phyloP scores from a whole-genome alignment of 2,329 filamentous ascomycete species.

The Sporothrix phasma region DNA sequence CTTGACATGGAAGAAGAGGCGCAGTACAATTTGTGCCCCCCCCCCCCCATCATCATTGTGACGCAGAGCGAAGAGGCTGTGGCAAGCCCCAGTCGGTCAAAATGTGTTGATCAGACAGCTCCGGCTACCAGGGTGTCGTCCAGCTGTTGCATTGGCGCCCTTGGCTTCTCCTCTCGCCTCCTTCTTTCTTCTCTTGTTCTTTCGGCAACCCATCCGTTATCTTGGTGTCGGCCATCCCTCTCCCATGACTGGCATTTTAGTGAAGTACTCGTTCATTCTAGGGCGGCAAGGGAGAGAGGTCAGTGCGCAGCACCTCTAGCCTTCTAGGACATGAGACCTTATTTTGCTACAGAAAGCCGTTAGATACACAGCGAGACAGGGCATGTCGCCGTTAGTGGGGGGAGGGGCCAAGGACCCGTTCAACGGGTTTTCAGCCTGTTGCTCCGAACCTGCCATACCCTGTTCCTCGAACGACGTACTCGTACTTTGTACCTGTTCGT shows the following conservation, averaged over 20 bases:
- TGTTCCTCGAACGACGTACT: not conserved
- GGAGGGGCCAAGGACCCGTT: not conserved
- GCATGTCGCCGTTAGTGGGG: too few relatives aligned
- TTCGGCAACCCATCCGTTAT: not conserved
- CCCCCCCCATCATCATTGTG: not conserved
- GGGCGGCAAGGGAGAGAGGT: not conserved
- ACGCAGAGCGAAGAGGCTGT: constrained; percentile 7
- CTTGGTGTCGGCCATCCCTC: not conserved
- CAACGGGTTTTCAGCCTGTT: not conserved
- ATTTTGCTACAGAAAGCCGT: not conserved
- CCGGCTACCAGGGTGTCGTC: constrained; percentile 8
- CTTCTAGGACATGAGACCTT: not conserved
- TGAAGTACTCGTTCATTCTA: constrained; percentile 3
- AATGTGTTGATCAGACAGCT: constrained; percentile 13
- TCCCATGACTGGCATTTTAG: not conserved
- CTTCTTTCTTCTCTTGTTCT: not conserved
- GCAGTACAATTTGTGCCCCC: not conserved
- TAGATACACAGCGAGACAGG: not conserved
- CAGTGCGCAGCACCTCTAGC: not conserved
- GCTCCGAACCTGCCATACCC: not conserved
- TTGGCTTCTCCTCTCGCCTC: not conserved
- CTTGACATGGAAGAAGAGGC: not conserved
- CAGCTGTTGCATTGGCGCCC: not conserved
- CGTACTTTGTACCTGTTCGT: not conserved
- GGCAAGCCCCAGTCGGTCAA: constrained; percentile 15